A percentile compares a stretch with the other conserved stretches of the same genome.
Conservation (phyloP, 2,329 filamentous ascomycete species). For the Epichloe sp. region DNA sequence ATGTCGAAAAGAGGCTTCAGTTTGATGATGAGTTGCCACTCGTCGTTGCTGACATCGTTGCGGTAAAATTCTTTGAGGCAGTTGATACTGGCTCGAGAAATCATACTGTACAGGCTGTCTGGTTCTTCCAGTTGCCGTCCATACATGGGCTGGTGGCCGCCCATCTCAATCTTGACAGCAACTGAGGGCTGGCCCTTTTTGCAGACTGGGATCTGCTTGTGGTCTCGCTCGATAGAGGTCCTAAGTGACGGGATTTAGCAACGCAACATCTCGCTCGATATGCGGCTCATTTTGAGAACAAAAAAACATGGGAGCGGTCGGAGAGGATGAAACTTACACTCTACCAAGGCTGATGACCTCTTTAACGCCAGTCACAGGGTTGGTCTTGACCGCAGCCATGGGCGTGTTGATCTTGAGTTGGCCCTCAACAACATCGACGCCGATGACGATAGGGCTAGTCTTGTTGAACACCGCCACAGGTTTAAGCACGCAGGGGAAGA, state of each 20-base stretch:
- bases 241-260: slow-evolving; percentile 28
- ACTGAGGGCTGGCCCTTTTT: slow-evolving; percentile 99
- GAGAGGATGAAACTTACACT: slow-evolving; percentile 57
- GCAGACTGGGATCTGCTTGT: slow-evolving; percentile 84
- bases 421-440: slow-evolving; percentile 90
- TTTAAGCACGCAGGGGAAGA: slow-evolving; percentile 88
- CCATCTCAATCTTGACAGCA: slow-evolving; percentile 93
- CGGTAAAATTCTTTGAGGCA: slow-evolving; percentile 93
- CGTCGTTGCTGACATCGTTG: slow-evolving; percentile 74
- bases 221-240: slow-evolving; percentile 92
- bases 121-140: slow-evolving; percentile 89
- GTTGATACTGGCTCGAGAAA: slow-evolving; percentile 82
- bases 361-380: slow-evolving; percentile 64
- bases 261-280: neutral
- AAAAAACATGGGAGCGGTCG: neutral
- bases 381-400: slow-evolving; percentile 73
- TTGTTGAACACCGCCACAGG: slow-evolving; percentile 97
- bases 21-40: slow-evolving; percentile 92
- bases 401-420: slow-evolving; percentile 78
- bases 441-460: slow-evolving; percentile 85
- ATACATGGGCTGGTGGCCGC: slow-evolving; percentile 81
- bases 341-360: slow-evolving; percentile 76
- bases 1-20: slow-evolving; percentile 92
- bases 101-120: slow-evolving; percentile 75
- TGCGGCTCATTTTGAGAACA: neutral